Conservation (phyloP, 345 rosid genomes). For the Pelargonium nanum region DNA sequence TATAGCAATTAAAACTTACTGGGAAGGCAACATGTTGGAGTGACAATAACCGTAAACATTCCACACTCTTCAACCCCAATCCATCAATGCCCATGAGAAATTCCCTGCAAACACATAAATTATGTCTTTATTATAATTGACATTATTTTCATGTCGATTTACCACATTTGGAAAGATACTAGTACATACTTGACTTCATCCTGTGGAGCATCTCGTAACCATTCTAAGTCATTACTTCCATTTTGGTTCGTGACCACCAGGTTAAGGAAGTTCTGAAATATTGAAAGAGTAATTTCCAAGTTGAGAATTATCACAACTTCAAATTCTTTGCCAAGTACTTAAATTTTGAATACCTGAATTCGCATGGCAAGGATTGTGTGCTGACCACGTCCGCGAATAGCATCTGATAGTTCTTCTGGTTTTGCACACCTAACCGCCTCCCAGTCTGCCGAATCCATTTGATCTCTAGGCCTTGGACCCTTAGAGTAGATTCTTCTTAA, state of each 20-base stretch:
- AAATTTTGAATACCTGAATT: conserved; percentile 53
- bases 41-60: conserved; percentile 51
- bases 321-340: neutral
- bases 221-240: conserved; percentile 51
- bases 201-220: conserved; percentile 55
- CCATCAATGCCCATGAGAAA: conserved; percentile 42
- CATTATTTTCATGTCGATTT: too few relatives aligned
- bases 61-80: conserved; percentile 63
- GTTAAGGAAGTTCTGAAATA: conserved; percentile 38
- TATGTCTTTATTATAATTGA: too few relatives aligned
- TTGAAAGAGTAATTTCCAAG: neutral
- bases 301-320: too few relatives aligned
- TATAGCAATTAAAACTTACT: conserved; percentile 21
- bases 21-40: conserved; percentile 55
- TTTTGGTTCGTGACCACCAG: conserved; percentile 17
- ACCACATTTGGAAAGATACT: too few relatives aligned
- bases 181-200: conserved; percentile 44
- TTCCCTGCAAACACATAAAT: conserved; percentile 29
- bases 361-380: conserved; percentile 21
- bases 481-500: conserved; percentile 27
- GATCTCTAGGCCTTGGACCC: conserved; percentile 21
- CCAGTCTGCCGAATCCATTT: conserved; percentile 56
- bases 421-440: conserved; percentile 36
- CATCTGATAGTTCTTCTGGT: conserved; percentile 11
- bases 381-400: conserved; percentile 48